These are phyloP conservation scores for Arthroderma sp. DNA, from an alignment of 2,329 filamentous ascomycete genomes.

Conservation along the genomic window DNA sequence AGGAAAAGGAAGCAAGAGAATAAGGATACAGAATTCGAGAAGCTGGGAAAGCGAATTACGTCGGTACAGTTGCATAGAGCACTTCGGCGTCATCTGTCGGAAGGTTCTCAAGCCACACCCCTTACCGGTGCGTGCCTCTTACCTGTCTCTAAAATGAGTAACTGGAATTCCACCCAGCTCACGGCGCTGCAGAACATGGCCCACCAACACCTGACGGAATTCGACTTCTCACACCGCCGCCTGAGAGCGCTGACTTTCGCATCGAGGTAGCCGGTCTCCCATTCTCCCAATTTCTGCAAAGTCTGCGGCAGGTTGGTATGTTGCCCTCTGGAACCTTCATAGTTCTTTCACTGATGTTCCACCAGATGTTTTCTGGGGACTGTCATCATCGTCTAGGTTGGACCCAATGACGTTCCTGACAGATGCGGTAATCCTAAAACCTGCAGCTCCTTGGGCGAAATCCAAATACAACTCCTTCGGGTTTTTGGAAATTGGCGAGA, in stretches of 20 bases:
- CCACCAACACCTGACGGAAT: constrained; percentile 4
- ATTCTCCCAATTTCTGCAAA: constrained; percentile 3
- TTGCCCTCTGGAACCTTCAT: background rate
- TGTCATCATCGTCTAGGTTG: background rate
- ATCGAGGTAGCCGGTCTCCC: constrained; percentile 2
- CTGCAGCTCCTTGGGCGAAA: background rate
- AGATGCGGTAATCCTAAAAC: background rate
- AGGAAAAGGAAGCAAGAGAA: constrained; percentile 4
- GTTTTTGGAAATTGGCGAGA: background rate
- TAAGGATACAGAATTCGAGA: constrained; percentile 2
- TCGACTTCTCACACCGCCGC: constrained; percentile 2
- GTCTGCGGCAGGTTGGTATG: constrained; percentile 2
- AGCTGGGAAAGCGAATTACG: background rate
- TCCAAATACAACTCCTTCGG: background rate
- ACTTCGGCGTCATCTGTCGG: constrained; percentile 4
- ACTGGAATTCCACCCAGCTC: background rate
- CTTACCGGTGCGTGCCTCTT: background rate
- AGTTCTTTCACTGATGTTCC: background rate
- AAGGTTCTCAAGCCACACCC: background rate
- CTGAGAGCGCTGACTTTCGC: background rate
- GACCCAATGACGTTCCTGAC: background rate
- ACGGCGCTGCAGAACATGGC: background rate
- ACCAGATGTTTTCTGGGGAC: background rate
- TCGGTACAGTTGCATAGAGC: background rate
- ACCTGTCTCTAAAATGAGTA: background rate